Conservation (phyloP, 2,329 filamentous ascomycete genomes). For the Alternaria incomplexa region DNA sequence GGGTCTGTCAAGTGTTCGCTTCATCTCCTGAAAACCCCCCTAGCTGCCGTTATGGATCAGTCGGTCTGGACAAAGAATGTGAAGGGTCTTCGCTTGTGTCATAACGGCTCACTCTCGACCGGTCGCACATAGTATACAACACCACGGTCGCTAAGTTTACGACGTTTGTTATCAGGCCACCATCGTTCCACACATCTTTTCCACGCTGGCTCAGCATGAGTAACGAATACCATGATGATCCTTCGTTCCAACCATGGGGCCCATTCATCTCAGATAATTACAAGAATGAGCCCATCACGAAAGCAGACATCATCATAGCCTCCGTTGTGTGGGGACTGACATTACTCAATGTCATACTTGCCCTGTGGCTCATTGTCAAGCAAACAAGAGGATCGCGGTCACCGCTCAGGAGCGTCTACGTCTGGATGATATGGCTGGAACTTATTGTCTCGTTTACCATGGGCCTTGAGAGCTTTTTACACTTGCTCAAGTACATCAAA, state of each 20-base stretch:
- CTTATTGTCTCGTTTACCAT: slow-evolving; percentile 53
- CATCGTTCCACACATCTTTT: background rate
- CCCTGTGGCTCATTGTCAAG: slow-evolving; percentile 41
- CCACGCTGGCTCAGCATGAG: slow-evolving; percentile 14
- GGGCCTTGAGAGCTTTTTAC: slow-evolving; percentile 49
- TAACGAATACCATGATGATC: slow-evolving; percentile 21
- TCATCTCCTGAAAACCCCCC: slow-evolving; percentile 21
- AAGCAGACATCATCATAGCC: slow-evolving; percentile 40
- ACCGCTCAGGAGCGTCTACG: slow-evolving; percentile 49
- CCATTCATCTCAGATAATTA: slow-evolving; percentile 33
- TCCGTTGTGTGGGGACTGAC: slow-evolving; percentile 39
- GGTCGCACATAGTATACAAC: background rate
- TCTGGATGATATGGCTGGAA: slow-evolving; percentile 59
- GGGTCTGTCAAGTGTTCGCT: slow-evolving; percentile 12
- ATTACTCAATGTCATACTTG: slow-evolving; percentile 31
- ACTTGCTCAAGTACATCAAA: slow-evolving; percentile 40
- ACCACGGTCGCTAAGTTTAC: background rate
- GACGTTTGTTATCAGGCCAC: background rate
- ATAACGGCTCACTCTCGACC: background rate
- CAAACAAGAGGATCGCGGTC: slow-evolving; percentile 36
- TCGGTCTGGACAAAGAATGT: slow-evolving; percentile 17
- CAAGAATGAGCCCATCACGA: slow-evolving; percentile 34
- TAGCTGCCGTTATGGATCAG: slow-evolving; percentile 17
- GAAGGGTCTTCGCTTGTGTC: background rate
- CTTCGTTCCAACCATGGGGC: slow-evolving; percentile 31